These are phyloP conservation scores for Nitzschia putrida DNA, from an alignment of 108 stramenopile genomes.

Conservation along the genomic window DNA sequence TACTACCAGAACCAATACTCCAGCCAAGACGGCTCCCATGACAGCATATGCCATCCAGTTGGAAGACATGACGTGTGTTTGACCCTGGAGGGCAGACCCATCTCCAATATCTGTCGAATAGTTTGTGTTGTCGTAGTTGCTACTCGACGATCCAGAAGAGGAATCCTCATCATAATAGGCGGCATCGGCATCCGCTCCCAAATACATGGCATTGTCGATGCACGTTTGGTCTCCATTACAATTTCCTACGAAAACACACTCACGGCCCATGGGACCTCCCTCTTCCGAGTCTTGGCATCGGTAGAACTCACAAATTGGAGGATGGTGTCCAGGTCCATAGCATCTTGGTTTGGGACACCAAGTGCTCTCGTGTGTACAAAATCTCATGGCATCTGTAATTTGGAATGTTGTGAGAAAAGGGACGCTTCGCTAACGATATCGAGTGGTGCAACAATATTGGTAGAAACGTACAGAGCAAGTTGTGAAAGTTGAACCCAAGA, in stretches of 20 bases:
- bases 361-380: conserved; percentile 1
- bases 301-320: background rate
- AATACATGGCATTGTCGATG: background rate
- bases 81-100: background rate
- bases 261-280: background rate
- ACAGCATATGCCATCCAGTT: conserved; percentile 11
- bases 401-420: background rate
- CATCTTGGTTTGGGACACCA: conserved; percentile 4
- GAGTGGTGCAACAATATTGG: background rate
- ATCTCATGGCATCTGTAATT: background rate
- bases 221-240: background rate
- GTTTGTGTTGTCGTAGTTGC: too few species aligned
- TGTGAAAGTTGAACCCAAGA: background rate
- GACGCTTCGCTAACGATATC: background rate
- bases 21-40: conserved; percentile 6
- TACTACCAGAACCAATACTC: background rate
- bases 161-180: background rate
- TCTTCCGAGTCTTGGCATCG: background rate
- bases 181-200: background rate
- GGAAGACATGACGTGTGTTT: background rate
- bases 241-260: conserved; percentile 4
- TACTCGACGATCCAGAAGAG: background rate
- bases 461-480: background rate
- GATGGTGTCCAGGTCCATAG: background rate
- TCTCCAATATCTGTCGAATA: background rate